Percentiles rank a stretch among this genome's conserved stretches.
Conservation (phyloP, 2,329 filamentous ascomycete species). For the Pseudogymnoascus sp. region DNA sequence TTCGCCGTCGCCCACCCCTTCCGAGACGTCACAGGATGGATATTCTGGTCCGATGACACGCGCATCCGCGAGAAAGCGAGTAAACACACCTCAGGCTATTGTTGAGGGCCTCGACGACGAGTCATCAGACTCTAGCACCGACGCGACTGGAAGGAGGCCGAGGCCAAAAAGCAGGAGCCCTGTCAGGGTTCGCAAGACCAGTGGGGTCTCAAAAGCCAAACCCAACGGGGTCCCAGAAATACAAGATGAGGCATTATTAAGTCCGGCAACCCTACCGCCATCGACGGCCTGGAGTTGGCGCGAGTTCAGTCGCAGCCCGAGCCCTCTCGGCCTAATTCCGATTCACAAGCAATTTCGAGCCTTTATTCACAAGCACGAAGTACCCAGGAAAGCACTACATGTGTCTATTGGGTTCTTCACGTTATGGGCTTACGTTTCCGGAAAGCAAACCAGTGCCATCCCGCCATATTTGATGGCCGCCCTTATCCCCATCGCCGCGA, state of each 20-base stretch:
- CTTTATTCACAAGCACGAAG: constrained; percentile 94
- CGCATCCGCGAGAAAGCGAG: constrained; percentile 56
- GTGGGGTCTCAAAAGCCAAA: constrained; percentile 45
- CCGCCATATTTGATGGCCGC: constrained; percentile 75
- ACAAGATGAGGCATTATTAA: background rate
- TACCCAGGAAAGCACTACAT: constrained; percentile 86
- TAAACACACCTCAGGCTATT: constrained; percentile 51
- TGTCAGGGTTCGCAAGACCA: constrained; percentile 38
- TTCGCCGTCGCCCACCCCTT: constrained; percentile 74
- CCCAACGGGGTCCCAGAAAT: constrained; percentile 24
- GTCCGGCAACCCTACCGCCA: constrained; percentile 41
- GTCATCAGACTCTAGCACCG: constrained; percentile 19
- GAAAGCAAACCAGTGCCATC: constrained; percentile 67
- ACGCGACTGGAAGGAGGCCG: constrained; percentile 21
- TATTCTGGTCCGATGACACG: constrained; percentile 71
- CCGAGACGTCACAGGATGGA: constrained; percentile 48
- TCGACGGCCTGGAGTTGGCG: constrained; percentile 66
- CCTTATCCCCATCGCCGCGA: constrained; percentile 73
- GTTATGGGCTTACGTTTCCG: constrained; percentile 73
- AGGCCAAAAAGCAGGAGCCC: constrained; percentile 27
- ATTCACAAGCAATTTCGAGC: constrained; percentile 87
- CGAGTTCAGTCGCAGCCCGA: constrained; percentile 83
- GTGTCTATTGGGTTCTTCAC: constrained; percentile 96
- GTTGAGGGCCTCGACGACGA: constrained; percentile 48
- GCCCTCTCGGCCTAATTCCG: constrained; percentile 86